A percentile compares a stretch with the other conserved stretches of the same genome.
phyloP scores from a whole-genome alignment of 257 asterid species.

The Nicotiana benthamiana region DNA sequence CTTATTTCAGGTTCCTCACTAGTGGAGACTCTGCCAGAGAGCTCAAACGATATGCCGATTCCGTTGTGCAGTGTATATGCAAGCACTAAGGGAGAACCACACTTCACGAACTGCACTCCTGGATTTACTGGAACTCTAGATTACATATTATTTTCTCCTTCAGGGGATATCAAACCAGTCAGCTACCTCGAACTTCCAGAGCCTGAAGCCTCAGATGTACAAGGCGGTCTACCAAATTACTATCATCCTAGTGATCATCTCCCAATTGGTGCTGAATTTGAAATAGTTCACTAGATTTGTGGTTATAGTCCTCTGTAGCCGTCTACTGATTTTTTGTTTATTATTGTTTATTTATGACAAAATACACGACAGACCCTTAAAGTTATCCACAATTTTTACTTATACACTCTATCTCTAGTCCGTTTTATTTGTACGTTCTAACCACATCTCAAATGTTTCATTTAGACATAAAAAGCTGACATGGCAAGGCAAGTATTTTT shows the following conservation, averaged over 20 bases:
- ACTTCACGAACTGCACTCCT: constrained; percentile 87
- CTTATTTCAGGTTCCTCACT: constrained; percentile 45
- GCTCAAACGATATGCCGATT: constrained; percentile 38
- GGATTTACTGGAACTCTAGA: constrained; percentile 85
- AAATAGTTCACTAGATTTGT: constrained; percentile 25
- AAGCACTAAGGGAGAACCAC: constrained; percentile 70
- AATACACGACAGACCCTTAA: too few relatives aligned
- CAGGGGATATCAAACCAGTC: constrained; percentile 44
- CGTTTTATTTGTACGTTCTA: too few relatives aligned
- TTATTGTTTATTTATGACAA: background rate
- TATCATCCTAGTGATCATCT: constrained; percentile 95
- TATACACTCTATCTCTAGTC: too few relatives aligned
- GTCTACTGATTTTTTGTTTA: background rate
- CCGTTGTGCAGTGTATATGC: constrained; percentile 72
- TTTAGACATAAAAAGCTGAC: too few relatives aligned
- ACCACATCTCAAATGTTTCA: too few relatives aligned
- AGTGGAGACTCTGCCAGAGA: constrained; percentile 23
- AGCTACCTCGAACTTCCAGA: constrained; percentile 73
- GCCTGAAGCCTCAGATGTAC: constrained; percentile 49
- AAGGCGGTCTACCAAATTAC: constrained; percentile 78
- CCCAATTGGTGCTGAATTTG: constrained; percentile 89
- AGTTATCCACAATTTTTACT: too few relatives aligned
- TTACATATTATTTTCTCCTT: constrained; percentile 65
- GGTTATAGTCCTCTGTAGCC: background rate
- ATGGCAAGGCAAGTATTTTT: too few relatives aligned